phyloP scores from a whole-genome alignment of 495 filamentous ascomycete genomes.

The Annulohypoxylon moriforme region DNA sequence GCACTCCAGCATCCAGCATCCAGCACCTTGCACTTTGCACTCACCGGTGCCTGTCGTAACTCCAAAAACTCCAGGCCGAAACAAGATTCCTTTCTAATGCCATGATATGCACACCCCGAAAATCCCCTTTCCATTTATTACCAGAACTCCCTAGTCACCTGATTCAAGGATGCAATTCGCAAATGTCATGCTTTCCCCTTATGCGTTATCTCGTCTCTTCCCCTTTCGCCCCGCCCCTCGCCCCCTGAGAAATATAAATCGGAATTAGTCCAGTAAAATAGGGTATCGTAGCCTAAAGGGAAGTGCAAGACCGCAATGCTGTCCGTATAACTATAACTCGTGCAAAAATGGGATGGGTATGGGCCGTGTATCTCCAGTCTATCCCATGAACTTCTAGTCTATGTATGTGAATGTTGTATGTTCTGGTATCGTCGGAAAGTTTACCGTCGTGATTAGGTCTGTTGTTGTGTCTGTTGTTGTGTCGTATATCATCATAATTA shows the following conservation, averaged over 20 bases:
- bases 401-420: constrained; percentile 28
- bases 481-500: constrained; percentile 28
- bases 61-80: constrained; percentile 30
- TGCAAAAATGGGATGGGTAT: constrained; percentile 16
- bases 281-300: constrained; percentile 47
- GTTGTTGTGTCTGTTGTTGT: constrained; percentile 7
- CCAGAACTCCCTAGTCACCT: constrained; percentile 23
- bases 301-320: constrained; percentile 42
- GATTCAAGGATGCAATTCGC: constrained; percentile 8
- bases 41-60: constrained; percentile 9
- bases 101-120: constrained; percentile 27
- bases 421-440: constrained; percentile 14
- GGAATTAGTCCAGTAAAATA: constrained; percentile 27
- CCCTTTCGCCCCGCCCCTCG: background rate
- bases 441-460: constrained; percentile 18
- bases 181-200: constrained; percentile 16
- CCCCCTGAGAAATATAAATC: constrained; percentile 17
- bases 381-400: constrained; percentile 40
- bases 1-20: background rate
- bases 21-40: background rate
- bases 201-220: constrained; percentile 1
- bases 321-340: constrained; percentile 27
- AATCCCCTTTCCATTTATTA: constrained; percentile 17
- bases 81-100: constrained; percentile 35
- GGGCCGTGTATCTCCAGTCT: constrained; percentile 31